A percentile compares a stretch with the other conserved stretches of the same genome.
phyloP scores from a whole-genome alignment of 192 early-diverging fungal species.

The Fimicolochytrium jonesii region DNA sequence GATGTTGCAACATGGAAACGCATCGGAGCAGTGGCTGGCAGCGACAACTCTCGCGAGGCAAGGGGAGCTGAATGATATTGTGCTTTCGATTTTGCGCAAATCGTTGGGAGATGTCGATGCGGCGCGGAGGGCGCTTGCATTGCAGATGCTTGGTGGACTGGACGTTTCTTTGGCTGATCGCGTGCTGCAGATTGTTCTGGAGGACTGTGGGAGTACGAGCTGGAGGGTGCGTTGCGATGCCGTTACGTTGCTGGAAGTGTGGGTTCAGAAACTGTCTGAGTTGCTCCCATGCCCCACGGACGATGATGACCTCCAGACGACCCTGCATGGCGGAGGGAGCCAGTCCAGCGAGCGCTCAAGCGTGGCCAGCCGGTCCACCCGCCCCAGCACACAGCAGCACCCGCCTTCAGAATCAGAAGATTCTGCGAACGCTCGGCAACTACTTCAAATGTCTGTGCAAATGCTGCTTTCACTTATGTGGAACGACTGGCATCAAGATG shows the following conservation, averaged over 20 bases:
- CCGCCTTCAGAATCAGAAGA: no score
- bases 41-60: conserved; percentile 29
- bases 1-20: conserved; percentile 28
- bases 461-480: conserved; percentile 46
- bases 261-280: conserved; percentile 31
- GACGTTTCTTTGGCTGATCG: conserved; percentile 21
- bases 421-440: background rate
- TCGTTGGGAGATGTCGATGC: conserved; percentile 36
- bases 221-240: conserved; percentile 46
- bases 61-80: conserved; percentile 24
- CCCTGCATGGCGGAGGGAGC: background rate
- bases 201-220: conserved; percentile 24
- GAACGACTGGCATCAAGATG: conserved; percentile 45
- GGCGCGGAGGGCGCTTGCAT: conserved; percentile 7
- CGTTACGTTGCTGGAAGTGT: conserved; percentile 32
- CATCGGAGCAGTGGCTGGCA: conserved; percentile 33
- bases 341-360: background rate
- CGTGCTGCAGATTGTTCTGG: conserved; percentile 31
- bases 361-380: background rate
- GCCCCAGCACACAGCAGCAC: background rate
- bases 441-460: conserved; percentile 8
- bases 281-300: conserved; percentile 1
- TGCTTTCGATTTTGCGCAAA: conserved; percentile 24
- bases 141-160: conserved; percentile 18
- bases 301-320: background rate